Evolutionary conservation across 2,329 filamentous ascomycete genomes (phyloP).

Genomic region (Fusarium sp.): DNA sequence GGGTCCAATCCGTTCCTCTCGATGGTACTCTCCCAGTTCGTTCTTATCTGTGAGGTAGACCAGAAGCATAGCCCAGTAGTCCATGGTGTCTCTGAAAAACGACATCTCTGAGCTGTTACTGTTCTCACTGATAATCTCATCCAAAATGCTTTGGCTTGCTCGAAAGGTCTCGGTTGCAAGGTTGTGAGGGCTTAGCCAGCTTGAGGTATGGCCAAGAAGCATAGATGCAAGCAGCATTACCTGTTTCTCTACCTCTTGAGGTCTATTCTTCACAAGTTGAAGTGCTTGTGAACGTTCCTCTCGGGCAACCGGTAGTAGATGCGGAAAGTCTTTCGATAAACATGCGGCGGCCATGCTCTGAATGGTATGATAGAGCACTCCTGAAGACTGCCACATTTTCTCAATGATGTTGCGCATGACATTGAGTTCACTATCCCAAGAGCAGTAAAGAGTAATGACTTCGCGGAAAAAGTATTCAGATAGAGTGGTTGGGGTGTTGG

Average conservation of each 20-base stretch:
- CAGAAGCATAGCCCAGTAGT: slow-evolving; percentile 7
- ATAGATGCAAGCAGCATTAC: neutral
- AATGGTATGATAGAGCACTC: neutral
- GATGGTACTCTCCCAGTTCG: neutral
- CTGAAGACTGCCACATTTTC: neutral
- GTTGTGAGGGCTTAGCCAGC: slow-evolving; percentile 1
- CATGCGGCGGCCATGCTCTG: slow-evolving; percentile 13
- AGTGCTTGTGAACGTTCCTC: neutral
- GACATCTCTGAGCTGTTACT: neutral
- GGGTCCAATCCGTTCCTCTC: neutral
- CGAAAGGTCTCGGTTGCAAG: neutral
- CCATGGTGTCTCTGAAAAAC: neutral
- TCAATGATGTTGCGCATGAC: neutral
- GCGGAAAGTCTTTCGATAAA: neutral
- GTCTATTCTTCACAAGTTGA: neutral
- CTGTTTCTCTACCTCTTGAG: neutral
- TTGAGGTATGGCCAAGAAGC: neutral
- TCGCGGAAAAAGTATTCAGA: neutral
- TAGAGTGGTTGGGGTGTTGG: neutral
- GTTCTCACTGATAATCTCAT: neutral
- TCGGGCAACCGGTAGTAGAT: neutral
- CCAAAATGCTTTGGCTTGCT: neutral
- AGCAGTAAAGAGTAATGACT: neutral
- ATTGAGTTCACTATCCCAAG: slow-evolving; percentile 1
- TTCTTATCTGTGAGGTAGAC: neutral